phyloP scores from a whole-genome alignment of 2,329 filamentous ascomycete species.

The Penicillium sp. region DNA sequence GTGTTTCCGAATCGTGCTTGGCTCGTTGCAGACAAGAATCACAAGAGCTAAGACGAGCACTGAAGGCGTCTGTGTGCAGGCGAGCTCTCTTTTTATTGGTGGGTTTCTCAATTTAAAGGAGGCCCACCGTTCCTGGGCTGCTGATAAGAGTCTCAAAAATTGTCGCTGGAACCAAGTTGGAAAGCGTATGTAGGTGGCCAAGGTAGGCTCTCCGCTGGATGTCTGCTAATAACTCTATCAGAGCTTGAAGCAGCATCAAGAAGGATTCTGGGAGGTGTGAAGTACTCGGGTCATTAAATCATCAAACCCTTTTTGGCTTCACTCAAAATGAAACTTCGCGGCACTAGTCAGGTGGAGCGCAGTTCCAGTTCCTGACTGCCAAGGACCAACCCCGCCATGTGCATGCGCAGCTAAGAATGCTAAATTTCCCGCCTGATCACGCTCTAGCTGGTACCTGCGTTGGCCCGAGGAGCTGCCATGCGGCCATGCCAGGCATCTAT shows the following conservation, averaged over 20 bases:
- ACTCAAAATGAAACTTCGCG: constrained; percentile 14
- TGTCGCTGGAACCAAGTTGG: too few species aligned
- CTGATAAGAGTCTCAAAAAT: constrained; percentile 3
- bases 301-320: neutral
- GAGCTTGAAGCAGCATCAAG: too few species aligned
- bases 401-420: constrained; percentile 1
- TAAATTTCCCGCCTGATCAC: neutral
- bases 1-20: constrained; percentile 7
- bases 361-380: constrained; percentile 14
- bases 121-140: constrained; percentile 17
- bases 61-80: constrained; percentile 3
- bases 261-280: too few species aligned
- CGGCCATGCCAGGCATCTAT: constrained; percentile 1
- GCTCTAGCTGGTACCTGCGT: constrained; percentile 12
- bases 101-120: neutral
- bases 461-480: neutral
- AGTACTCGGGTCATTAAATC: too few species aligned
- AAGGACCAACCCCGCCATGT: constrained; percentile 15
- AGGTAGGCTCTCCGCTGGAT: too few species aligned
- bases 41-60: neutral
- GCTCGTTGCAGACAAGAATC: constrained; percentile 3
- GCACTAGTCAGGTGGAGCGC: constrained; percentile 12
- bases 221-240: too few species aligned
- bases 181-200: too few species aligned
- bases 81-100: constrained; percentile 7